phyloP scores from a whole-genome alignment of 2,329 filamentous ascomycete species.

The Penicillium concentricum region DNA sequence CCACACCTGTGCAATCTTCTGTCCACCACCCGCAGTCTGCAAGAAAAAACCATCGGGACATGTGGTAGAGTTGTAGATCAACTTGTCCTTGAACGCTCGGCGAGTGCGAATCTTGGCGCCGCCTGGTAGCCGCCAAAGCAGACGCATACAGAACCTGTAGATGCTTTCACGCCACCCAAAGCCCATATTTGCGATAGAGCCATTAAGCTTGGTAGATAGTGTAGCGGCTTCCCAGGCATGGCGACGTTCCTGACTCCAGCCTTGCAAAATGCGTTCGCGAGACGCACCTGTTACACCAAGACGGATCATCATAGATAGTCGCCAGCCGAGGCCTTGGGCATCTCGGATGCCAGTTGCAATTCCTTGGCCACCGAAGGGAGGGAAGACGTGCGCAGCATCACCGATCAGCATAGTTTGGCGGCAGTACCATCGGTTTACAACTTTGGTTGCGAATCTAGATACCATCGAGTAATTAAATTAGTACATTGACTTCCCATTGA shows the following conservation, averaged over 20 bases:
- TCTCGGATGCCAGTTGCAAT: slow-evolving; percentile 1
- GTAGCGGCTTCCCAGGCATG: not conserved
- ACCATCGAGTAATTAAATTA: not conserved
- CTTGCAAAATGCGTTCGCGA: not conserved
- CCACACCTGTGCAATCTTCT: not conserved
- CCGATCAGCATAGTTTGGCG: slow-evolving; percentile 46
- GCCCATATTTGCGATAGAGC: not conserved
- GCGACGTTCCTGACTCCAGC: not conserved
- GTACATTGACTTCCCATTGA: not conserved
- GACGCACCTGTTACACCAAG: not conserved
- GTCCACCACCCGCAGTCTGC: not conserved
- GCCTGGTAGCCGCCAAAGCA: not conserved
- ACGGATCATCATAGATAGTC: not conserved
- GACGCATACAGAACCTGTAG: not conserved
- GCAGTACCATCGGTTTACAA: slow-evolving; percentile 39
- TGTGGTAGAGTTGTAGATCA: not conserved
- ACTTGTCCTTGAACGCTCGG: not conserved
- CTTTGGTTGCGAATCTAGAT: not conserved
- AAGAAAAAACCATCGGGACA: not conserved
- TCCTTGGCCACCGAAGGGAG: slow-evolving; percentile 36
- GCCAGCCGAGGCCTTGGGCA: not conserved
- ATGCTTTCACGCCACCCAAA: not conserved
- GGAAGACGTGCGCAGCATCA: slow-evolving; percentile 55
- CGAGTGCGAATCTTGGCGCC: not conserved
- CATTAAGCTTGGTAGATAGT: not conserved